Evolutionary conservation across 2,329 filamentous ascomycete genomes (phyloP), one percentile per base, ranked within the genome.

Genomic region (Xylaria sp.): DNA sequence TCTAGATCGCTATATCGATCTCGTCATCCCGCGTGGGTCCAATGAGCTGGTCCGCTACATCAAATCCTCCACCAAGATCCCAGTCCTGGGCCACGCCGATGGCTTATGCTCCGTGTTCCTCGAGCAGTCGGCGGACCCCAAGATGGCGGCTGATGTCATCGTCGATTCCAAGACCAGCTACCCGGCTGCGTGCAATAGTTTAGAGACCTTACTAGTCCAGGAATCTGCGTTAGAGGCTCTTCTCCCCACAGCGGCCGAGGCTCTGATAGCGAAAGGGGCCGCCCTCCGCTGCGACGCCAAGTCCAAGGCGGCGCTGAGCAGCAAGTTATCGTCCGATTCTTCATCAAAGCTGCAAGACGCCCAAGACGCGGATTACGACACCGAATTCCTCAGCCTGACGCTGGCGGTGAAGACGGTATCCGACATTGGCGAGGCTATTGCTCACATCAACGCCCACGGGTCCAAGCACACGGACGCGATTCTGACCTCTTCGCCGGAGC

Each of bases 401-500:
- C 79, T 99, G 19, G 91, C 93, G 29, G 82, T 99, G 71, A 93
- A 92, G 76, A 87, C 88, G 0, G 86, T 97, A 11, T 71, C 82
- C 6, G 77, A 76, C 24, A 73, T 93, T 34, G 81, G 88, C 46
- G 82, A 86, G 44, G 94, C 92, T 26, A 85, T 97, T 52, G 73
- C 79, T 1, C 94, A 99, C 77, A 96, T 99, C 81, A 97, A 97
- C 76, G 75, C 81, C 4, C 91, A 97, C 76, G 90, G 90, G 48
- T 96, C 92, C 11, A 90, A 95, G 72, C 94, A 99, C 79, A 99
- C 94, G 7, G 94, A 99, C 71, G 86, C 82, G 47, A 96, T 99
- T 69, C 74, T 97, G 57, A 97, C 93, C 0, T 76, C 84, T 4
- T 84, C 86, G 21, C 72, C 78, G 44, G 77, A 79, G 8, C 78